Conservation (phyloP, 139 green algal genomes). For the Coccomyxa sp. region DNA sequence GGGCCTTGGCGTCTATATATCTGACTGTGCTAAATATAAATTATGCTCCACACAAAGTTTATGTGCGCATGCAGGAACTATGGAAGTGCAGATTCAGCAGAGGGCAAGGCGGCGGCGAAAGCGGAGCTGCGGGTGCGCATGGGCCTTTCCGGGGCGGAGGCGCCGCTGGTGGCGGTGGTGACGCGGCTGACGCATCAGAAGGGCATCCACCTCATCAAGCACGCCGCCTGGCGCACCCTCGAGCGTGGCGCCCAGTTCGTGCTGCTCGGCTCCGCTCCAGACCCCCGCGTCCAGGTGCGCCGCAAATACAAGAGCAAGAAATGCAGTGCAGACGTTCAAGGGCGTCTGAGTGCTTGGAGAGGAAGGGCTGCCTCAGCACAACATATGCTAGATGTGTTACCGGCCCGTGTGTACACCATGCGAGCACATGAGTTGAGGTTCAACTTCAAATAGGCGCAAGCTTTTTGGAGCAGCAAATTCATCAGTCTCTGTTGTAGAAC, state of each 20-base stretch:
- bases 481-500: too few species aligned
- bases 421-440: too few species aligned
- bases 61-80: conserved; percentile 23
- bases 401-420: too few species aligned
- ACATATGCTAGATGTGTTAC: too few species aligned
- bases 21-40: too few species aligned
- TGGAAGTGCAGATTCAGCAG: conserved; percentile 13
- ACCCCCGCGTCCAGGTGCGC: conserved; percentile 21
- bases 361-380: too few species aligned
- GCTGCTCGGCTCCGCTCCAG: conserved; percentile 79
- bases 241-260: conserved; percentile 94
- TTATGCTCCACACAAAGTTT: too few species aligned
- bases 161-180: conserved; percentile 68
- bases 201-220: conserved; percentile 98
- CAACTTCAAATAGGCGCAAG: too few species aligned
- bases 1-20: too few species aligned
- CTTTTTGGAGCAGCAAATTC: too few species aligned
- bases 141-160: conserved; percentile 48
- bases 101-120: conserved; percentile 60
- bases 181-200: conserved; percentile 86
- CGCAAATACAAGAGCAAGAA: neutral
- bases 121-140: conserved; percentile 54
- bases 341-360: too few species aligned
- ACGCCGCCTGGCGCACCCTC: conserved; percentile 79
- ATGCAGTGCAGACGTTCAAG: too few species aligned